A percentile compares a stretch with the other conserved stretches of the same genome.
Conservation (phyloP, 345 rosid species). For the Eucalyptus leucophloia region DNA sequence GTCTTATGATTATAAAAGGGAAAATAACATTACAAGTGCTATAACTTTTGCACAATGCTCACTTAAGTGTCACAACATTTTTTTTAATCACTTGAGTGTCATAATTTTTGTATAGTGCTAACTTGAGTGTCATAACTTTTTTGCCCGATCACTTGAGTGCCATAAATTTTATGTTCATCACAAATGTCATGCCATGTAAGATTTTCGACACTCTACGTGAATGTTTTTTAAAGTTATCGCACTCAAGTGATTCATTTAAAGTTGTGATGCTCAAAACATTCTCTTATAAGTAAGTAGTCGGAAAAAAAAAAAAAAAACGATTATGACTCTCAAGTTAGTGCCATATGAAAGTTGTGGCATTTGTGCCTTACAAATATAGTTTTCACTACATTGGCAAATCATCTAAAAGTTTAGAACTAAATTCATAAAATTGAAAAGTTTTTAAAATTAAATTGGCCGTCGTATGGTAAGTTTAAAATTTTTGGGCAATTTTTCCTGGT, state of each 20-base stretch:
- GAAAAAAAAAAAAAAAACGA: too few relatives aligned
- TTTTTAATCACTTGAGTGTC: too few relatives aligned
- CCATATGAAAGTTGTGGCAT: background rate
- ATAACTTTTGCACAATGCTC: too few relatives aligned
- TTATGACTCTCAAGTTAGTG: background rate
- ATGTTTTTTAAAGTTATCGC: fast-evolving
- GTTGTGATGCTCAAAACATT: background rate
- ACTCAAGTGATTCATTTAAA: background rate
- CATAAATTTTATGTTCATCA: background rate
- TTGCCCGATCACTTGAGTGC: fast-evolving
- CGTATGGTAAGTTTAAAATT: fast-evolving
- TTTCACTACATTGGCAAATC: background rate
- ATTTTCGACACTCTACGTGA: background rate
- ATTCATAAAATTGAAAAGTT: too few relatives aligned
- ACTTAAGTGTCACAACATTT: too few relatives aligned
- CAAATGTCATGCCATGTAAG: background rate
- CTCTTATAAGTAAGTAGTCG: background rate
- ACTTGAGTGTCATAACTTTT: too few relatives aligned
- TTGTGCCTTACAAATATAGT: background rate
- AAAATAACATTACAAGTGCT: too few relatives aligned
- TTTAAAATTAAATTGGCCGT: background rate
- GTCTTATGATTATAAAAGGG: too few relatives aligned
- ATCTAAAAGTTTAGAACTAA: background rate
- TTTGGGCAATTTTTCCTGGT: too few relatives aligned
- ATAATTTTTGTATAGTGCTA: too few relatives aligned